Evolutionary conservation across 2,329 filamentous ascomycete genomes (phyloP).

Genomic region (Diaporthe vexans): DNA sequence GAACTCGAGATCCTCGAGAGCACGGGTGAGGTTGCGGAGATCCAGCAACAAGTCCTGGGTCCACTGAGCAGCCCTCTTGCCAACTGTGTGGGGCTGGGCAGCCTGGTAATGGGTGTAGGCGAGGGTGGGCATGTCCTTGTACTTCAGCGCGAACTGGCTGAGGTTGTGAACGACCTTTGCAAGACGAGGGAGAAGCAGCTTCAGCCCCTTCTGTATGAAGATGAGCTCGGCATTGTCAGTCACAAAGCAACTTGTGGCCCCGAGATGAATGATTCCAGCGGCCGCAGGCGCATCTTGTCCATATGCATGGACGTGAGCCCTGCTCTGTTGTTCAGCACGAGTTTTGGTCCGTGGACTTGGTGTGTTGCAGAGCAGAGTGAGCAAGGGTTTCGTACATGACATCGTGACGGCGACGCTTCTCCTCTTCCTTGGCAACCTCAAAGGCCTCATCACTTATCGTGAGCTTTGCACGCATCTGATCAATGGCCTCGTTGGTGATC

Average conservation of each 20-base stretch:
- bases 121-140: slow-evolving; percentile 76
- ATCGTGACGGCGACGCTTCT: slow-evolving; percentile 75
- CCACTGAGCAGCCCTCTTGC: slow-evolving; percentile 76
- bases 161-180: slow-evolving; percentile 85
- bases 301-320: slow-evolving; percentile 77
- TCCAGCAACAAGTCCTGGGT: slow-evolving; percentile 69
- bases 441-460: slow-evolving; percentile 85
- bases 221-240: slow-evolving; percentile 87
- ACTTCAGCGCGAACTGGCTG: slow-evolving; percentile 77
- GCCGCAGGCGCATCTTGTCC: slow-evolving; percentile 81
- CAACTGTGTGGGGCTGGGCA: slow-evolving; percentile 73
- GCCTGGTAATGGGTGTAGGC: slow-evolving; percentile 83
- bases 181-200: slow-evolving; percentile 82
- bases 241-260: slow-evolving; percentile 62
- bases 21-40: slow-evolving; percentile 52
- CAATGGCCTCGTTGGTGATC: slow-evolving; percentile 81
- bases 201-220: slow-evolving; percentile 79
- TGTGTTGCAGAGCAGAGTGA: neutral
- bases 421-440: slow-evolving; percentile 79
- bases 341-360: neutral
- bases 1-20: slow-evolving; percentile 78
- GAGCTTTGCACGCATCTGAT: slow-evolving; percentile 81
- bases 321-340: slow-evolving; percentile 43
- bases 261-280: slow-evolving; percentile 76
- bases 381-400: slow-evolving; percentile 47